Conservation (phyloP, 1,139 yeast species). For the Yamadazyma friedrichii region DNA sequence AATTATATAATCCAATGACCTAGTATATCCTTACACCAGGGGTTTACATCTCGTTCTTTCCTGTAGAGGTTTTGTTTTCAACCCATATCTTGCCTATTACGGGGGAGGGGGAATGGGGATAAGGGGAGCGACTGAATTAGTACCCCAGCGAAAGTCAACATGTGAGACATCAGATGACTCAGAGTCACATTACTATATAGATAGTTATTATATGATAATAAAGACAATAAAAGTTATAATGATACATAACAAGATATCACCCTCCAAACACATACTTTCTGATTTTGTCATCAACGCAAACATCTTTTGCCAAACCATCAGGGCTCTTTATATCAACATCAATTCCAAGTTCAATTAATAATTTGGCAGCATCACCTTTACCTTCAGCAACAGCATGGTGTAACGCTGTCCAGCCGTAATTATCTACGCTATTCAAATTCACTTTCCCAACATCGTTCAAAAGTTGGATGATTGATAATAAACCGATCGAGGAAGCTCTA, state of each 20-base stretch:
- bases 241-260: background rate
- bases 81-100: no score
- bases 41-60: no score
- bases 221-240: no score
- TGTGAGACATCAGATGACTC: no score
- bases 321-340: conserved; percentile 47
- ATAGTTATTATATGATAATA: no score
- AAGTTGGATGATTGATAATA: conserved; percentile 49
- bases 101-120: no score
- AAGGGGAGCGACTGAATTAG: no score
- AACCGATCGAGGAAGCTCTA: conserved; percentile 83
- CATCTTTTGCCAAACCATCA: conserved; percentile 52
- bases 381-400: conserved; percentile 95
- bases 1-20: no score
- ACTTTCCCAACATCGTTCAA: conserved; percentile 53
- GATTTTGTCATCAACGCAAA: conserved; percentile 17
- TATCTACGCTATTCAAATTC: conserved; percentile 68
- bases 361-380: conserved; percentile 71
- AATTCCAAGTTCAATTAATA: conserved; percentile 66
- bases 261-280: conserved; percentile 13
- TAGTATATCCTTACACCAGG: no score
- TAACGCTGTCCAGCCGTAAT: conserved; percentile 78
- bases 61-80: no score
- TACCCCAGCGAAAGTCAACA: no score
- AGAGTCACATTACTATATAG: no score